Base-by-base conservation (phyloP, 1,139 yeast species). In the Blastobotrys petasosporus region DNA sequence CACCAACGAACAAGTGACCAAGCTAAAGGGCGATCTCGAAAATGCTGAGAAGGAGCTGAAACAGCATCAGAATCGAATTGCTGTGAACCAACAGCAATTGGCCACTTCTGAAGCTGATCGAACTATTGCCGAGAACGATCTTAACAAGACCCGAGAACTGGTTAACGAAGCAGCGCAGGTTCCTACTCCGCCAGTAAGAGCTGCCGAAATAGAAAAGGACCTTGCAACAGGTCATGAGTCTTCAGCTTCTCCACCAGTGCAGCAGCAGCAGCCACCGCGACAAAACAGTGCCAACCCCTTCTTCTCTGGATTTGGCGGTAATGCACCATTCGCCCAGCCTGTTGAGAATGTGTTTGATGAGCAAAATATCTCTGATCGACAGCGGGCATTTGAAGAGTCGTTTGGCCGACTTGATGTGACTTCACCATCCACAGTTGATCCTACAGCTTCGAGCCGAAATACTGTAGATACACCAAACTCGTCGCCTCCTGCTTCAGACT, bases 61-160 rank as follows among this genome's bases (percentile, higher is more conserved):
- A 53, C 81, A 79, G 57, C 77, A 84, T 41, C 69, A 73, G 46
- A 84, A 85, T 47, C 71, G 83, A 57, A 72, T 76, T 16, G 74
- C 82, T 33, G 86, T 86, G 25, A 77, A 78, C 56, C 74, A 78
- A 46, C 81, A 84, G 32, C 95, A 87, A 62, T 73, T 80, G 45
- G 81, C 77, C 41, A 78, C 82, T 28, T 65, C 78, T 37, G 67
- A 68, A 52, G 62, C 12, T 9, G 32, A 31, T 11, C 12, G 13
- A 31, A 31, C 32, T 11, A 9, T 10, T 25, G 20, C 25, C 16
- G 28, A 34, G 15, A 13, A 37, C 6, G 15, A 37, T 11, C 30
- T 10, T 29, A 16, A 20, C 39, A 37, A 13, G 39, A 37, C 15
- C 43, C 25, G 25, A 20, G 25, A 20, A 7, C 25, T 20, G 4